These are phyloP conservation scores for Medicago ruthenica DNA, from an alignment of 306 rosid genomes.

Conservation along the genomic window DNA sequence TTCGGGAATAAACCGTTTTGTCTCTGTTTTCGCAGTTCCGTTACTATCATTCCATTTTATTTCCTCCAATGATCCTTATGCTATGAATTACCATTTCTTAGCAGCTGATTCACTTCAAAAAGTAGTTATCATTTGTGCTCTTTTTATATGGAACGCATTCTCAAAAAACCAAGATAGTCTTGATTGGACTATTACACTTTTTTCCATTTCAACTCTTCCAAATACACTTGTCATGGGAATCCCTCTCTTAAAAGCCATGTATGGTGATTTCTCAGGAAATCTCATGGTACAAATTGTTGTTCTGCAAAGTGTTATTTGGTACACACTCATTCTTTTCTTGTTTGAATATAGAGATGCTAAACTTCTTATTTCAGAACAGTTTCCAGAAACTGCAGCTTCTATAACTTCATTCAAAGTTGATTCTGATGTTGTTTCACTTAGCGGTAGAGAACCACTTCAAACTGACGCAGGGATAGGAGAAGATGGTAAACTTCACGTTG, in stretches of 20 bases:
- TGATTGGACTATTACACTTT: conserved; percentile 85
- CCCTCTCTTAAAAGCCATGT: conserved; percentile 83
- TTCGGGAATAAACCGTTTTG: conserved; percentile 88
- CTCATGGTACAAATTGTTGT: conserved; percentile 90
- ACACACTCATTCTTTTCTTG: conserved; percentile 78
- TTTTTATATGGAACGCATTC: conserved; percentile 77
- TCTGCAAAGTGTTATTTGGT: conserved; percentile 87
- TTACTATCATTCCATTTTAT: conserved; percentile 85
- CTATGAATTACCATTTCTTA: conserved; percentile 80
- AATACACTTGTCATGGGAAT: conserved; percentile 93
- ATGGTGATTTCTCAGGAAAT: conserved; percentile 71
- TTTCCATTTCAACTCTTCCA: conserved; percentile 85
- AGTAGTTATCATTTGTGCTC: conserved; percentile 62
- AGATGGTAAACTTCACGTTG: conserved; percentile 83
- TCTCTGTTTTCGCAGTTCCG: conserved; percentile 82
- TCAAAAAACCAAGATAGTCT: conserved; percentile 54
- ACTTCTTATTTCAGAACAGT: conserved; percentile 75
- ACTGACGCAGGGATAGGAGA: conserved; percentile 83
- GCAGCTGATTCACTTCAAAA: conserved; percentile 90
- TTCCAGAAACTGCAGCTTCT: conserved; percentile 83
- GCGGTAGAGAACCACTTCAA: conserved; percentile 68
- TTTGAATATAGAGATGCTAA: conserved; percentile 86
- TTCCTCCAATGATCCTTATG: conserved; percentile 75
- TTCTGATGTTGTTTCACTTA: conserved; percentile 78
- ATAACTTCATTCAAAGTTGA: conserved; percentile 78